Percentiles rank a stretch among this genome's conserved stretches.
Evolutionary conservation across 2,329 filamentous ascomycete species (phyloP).

Genomic region (Grosmannia serpens): DNA sequence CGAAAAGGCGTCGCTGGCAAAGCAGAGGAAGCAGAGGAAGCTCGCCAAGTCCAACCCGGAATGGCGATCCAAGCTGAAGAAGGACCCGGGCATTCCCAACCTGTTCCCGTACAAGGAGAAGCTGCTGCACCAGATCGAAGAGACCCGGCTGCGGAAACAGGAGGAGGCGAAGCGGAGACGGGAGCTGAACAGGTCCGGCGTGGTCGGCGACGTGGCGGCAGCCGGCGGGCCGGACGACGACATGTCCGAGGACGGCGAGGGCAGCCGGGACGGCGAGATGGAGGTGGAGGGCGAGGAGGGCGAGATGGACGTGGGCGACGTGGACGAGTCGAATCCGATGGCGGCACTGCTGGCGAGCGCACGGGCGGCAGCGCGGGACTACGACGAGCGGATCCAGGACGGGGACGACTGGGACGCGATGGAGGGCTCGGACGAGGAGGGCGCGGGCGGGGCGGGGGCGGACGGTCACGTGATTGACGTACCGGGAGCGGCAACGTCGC

Average conservation of each 20-base stretch:
- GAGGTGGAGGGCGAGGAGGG: constrained; percentile 35
- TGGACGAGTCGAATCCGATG: constrained; percentile 73
- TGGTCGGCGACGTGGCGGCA: constrained; percentile 29
- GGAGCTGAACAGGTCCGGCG: constrained; percentile 55
- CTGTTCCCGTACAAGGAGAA: constrained; percentile 96
- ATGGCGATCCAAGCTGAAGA: constrained; percentile 93
- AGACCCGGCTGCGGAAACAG: constrained; percentile 66
- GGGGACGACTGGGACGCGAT: constrained; percentile 28
- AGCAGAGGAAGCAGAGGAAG: constrained; percentile 85
- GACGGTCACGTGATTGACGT: constrained; percentile 38
- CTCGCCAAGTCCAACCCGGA: constrained; percentile 90
- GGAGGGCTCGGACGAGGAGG: constrained; percentile 26
- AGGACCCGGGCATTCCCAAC: constrained; percentile 95
- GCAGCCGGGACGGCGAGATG: constrained; percentile 31
- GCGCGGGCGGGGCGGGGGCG: constrained; percentile 34
- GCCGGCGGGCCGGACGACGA: constrained; percentile 33
- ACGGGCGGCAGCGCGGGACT: constrained; percentile 63
- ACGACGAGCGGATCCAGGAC: constrained; percentile 48
- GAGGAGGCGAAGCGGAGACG: constrained; percentile 63
- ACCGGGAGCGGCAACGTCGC: constrained; percentile 49
- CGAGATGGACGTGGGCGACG: constrained; percentile 48
- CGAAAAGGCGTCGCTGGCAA: constrained; percentile 78
- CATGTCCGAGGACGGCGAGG: constrained; percentile 47
- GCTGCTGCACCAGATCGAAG: constrained; percentile 88
- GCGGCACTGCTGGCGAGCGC: constrained; percentile 83